Conservation (phyloP, 164 flowering plant species). For the Vitis labrusca region DNA sequence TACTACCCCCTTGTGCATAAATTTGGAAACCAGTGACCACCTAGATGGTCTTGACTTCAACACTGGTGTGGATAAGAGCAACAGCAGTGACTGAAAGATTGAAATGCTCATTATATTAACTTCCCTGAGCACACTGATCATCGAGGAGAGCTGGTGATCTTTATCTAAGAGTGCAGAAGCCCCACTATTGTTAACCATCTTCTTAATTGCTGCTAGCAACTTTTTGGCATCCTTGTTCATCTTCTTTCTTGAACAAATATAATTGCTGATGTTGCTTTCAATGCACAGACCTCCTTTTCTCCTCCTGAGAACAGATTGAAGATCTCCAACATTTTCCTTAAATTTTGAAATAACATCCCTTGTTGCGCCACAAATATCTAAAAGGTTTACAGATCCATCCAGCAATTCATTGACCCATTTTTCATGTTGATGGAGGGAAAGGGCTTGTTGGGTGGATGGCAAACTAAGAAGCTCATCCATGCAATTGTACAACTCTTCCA, state of each 20-base stretch:
- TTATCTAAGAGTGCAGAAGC: background rate
- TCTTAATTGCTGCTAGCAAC: constrained; percentile 20
- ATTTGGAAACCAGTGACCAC: constrained; percentile 34
- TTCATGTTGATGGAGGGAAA: constrained; percentile 13
- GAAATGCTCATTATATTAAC: constrained; percentile 22
- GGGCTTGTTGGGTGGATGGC: constrained; percentile 28
- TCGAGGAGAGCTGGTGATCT: constrained; percentile 6
- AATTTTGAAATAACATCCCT: constrained; percentile 19
- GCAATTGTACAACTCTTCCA: constrained; percentile 28
- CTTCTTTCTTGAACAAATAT: constrained; percentile 25
- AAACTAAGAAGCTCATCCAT: constrained; percentile 28
- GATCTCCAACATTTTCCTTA: constrained; percentile 22
- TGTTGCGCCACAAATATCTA: constrained; percentile 26
- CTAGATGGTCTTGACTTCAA: constrained; percentile 22
- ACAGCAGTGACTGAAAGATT: constrained; percentile 32
- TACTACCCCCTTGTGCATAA: constrained; percentile 18
- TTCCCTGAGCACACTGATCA: constrained; percentile 36
- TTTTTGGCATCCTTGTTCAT: constrained; percentile 29
- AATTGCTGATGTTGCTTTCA: constrained; percentile 15
- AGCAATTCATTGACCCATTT: constrained; percentile 18
- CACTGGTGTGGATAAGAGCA: constrained; percentile 25
- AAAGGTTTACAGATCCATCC: constrained; percentile 27
- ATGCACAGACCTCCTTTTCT: constrained; percentile 25
- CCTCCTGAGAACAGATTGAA: constrained; percentile 29
- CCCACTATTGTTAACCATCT: constrained; percentile 13